phyloP scores from a whole-genome alignment of 345 rosid species.

The Dipteronia dyeriana region DNA sequence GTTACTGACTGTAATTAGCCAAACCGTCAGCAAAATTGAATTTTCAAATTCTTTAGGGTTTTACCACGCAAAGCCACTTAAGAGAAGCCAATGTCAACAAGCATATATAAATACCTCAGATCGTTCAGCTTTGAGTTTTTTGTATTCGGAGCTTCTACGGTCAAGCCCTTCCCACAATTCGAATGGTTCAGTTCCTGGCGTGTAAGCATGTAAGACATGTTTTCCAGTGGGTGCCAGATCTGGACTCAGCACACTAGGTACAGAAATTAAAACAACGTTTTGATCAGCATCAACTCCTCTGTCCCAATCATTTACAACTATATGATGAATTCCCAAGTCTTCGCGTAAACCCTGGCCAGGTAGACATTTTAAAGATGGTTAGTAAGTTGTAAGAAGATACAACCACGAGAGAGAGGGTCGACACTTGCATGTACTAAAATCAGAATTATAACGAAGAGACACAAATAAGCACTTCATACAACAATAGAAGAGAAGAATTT shows the following conservation, averaged over 20 bases:
- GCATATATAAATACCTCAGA: conserved; percentile 60
- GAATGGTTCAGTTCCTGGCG: conserved; percentile 89
- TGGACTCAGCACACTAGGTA: conserved; percentile 77
- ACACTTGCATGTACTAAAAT: neutral
- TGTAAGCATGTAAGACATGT: conserved; percentile 81
- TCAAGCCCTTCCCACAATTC: conserved; percentile 84
- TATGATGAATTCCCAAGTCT: conserved; percentile 90
- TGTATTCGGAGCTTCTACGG: conserved; percentile 68
- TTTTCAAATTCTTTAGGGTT: neutral
- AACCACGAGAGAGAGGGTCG: neutral
- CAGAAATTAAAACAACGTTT: conserved; percentile 85
- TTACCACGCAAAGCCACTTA: neutral
- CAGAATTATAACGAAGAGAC: neutral
- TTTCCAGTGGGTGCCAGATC: conserved; percentile 85
- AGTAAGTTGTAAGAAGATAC: neutral
- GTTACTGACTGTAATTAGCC: neutral
- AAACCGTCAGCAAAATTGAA: neutral
- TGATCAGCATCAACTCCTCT: conserved; percentile 92
- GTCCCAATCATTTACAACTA: conserved; percentile 87
- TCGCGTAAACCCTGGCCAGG: conserved; percentile 55
- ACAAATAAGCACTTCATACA: neutral
- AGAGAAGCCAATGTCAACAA: conserved; percentile 9
- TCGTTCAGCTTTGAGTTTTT: conserved; percentile 73
- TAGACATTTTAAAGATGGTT: conserved; percentile 5
- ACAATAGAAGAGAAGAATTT: no score